These are phyloP conservation scores for Penicillium vulpinum DNA, from an alignment of 2,329 filamentous ascomycete genomes.

Conservation along the genomic window DNA sequence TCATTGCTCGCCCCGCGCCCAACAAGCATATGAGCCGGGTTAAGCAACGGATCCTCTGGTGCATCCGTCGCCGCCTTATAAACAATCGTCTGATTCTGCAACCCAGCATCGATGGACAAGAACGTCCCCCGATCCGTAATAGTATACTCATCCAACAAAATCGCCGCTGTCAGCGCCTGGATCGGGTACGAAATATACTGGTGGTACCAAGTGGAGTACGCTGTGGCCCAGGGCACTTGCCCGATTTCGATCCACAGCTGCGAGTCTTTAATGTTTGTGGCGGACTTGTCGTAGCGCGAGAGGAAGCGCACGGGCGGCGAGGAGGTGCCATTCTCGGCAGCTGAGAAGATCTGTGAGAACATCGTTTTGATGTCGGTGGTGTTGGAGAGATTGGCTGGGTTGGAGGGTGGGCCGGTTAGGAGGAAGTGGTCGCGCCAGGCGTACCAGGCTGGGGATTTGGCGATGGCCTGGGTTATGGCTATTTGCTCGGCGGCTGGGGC, in stretches of 20 bases:
- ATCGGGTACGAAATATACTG: slow-evolving; percentile 49
- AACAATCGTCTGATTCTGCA: slow-evolving; percentile 38
- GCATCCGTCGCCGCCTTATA: slow-evolving; percentile 36
- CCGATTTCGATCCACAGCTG: slow-evolving; percentile 49
- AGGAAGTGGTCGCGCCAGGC: slow-evolving; percentile 52
- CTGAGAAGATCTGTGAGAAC: slow-evolving; percentile 38
- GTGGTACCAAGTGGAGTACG: slow-evolving; percentile 52
- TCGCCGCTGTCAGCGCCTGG: slow-evolving; percentile 47
- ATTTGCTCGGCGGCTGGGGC: slow-evolving; percentile 45
- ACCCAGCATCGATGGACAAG: slow-evolving; percentile 37
- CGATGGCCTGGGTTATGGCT: slow-evolving; percentile 45
- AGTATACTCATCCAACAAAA: slow-evolving; percentile 48
- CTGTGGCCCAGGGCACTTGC: slow-evolving; percentile 47
- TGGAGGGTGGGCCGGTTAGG: slow-evolving; percentile 41
- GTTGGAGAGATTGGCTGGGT: slow-evolving; percentile 38
- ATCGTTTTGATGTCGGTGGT: slow-evolving; percentile 33
- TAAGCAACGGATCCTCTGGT: slow-evolving; percentile 42
- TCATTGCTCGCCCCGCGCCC: slow-evolving; percentile 38
- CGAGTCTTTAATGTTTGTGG: slow-evolving; percentile 53
- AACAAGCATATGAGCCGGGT: slow-evolving; percentile 47
- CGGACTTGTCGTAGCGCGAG: slow-evolving; percentile 51
- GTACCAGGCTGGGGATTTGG: slow-evolving; percentile 40
- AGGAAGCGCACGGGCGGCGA: slow-evolving; percentile 44
- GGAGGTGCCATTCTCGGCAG: slow-evolving; percentile 35
- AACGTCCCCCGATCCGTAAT: slow-evolving; percentile 51